Evolutionary conservation across 2,329 filamentous ascomycete genomes (phyloP), one percentile per base, ranked within the genome.

Genomic region (Xylaria sp.): DNA sequence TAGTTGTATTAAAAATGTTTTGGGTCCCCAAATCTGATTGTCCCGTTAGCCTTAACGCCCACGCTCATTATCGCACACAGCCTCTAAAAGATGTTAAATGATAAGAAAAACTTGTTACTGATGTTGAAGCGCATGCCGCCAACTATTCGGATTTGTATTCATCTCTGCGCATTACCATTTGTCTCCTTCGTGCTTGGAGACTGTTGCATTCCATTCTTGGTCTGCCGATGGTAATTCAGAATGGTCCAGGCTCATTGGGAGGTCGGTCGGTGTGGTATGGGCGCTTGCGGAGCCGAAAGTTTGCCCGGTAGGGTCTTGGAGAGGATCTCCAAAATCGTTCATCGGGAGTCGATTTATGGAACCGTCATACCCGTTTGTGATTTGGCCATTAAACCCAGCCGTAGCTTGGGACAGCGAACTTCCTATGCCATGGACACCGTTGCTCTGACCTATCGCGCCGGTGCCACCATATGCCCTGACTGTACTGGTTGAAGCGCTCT

Each of bases 351-450:
- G 55, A 32, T 13, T 47, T 8, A 64, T 67, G 12, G 54, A 23
- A 35, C 23, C 18, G 10, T 60, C 60, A 27, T 47, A 67, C 1
- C 60, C 60, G n/a, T 50, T 58, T 6, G 60, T 8, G n/a, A 69
- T 57, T 18, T 47, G 60, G 18, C 27, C 27, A 47, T 69, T 51
- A 40, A 58, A 63, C 9, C 27, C 60, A 12, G 48, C 23, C 2
- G 51, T n/a, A 16, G 25, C n/a, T 21, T 65, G 65, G 5, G 44
- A 27, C 27, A 18, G 8, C 1, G 59, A 50, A 44, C 8, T 51
- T n/a, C 35, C 42, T 2, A 68, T 42, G 25, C 23, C 10, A 44
- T 65, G 61, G 29, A 18, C 32, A 18, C n/a, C 55, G 27, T 40
- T 59, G n/a, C 37, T 37, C 16, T 65, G 66, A 23, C 35, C 27